Evolutionary conservation across 202 grass and related monocot genomes (phyloP), one percentile per base, ranked within the genome.

Genomic region (Bolboschoenoplectus hybrid): DNA sequence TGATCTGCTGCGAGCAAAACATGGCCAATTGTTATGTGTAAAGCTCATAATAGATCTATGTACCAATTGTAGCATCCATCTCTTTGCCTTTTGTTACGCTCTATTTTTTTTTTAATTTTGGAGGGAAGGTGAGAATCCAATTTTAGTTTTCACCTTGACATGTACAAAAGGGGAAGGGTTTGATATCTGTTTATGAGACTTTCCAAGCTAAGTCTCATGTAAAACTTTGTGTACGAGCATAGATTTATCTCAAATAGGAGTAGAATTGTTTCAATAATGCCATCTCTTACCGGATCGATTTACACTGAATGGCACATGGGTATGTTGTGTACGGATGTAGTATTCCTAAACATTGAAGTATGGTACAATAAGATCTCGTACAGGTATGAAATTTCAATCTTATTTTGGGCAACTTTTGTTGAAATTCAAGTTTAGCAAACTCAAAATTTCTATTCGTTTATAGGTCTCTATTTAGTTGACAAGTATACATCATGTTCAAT

Each of bases 1-100:
- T 83, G 20, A 26, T 80, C 55, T 51, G 81, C 62, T 83, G 62
- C 32, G 5, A 38, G 62, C 53, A 65, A 83, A 65, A 83, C 5
- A 26, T 52, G 20, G 26, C 47, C 63, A 36, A 50, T 67, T 83
- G 20, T 67, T 35, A 47, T 83, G 61, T 82, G 41, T 67, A 36
- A 67, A 67, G 60, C 45, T 10, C 7, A 65, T 84, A 84, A 13
- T 84, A 71, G 82, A 84, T 84, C 26, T 84, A 55, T 84, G 65
- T 56, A 84, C 14, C 26, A 57, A 20, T 56, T 56, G 63, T 39
- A 69, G 47, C 13, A 43, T 80, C 7, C 12, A 61, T 61, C 35
- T 38, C 52, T 67, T 84, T 13, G 9, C 16, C 57, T 84, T 84
- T 71, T 84, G 65, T 84, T 71, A 60, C 3, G 7, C 38, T 1